Evolutionary conservation across 2,329 filamentous ascomycete species (phyloP), one percentile per base, ranked within the genome.

Genomic region (Dactylella cylindrospora): DNA sequence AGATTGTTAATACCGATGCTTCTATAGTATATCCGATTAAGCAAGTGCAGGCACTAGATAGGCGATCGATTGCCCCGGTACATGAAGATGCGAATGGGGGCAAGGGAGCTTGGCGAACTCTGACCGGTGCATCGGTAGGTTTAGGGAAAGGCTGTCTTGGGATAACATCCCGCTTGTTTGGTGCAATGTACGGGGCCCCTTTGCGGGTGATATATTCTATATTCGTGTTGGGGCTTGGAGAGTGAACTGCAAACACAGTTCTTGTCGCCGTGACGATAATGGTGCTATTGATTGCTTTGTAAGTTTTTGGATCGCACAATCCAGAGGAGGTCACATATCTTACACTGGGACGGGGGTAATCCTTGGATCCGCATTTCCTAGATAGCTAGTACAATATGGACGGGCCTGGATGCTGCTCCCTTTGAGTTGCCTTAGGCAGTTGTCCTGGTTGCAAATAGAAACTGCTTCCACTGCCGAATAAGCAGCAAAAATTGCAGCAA

Each of bases 21-120:
- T 53, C 39, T 10, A 25, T 36, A 1, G 62, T 62, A 15, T 46
- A 35, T 25, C 62, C 62, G 13, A 65, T 50, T 10, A 61, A 23
- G 32, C 62, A 65, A 7, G 62, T 62, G 19, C 62, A 65, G n/a
- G 62, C 62, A 36, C 62, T 65, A n/a, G 54, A 61, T 26, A 65
- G 10, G 10, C 62, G 57, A 20, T 53, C 51, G 10, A 45, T 41
- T 7, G 33, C 35, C 3, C 45, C 49, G 3, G 49, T 40, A 25
- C 62, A 65, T 2, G 49, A 54, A 9, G 62, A 65, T 2, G 55
- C 54, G 19, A 50, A 50, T 3, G 49, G 10, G 25, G 55, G 62
- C 26, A 49, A 23, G 6, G 7, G 7, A 5, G 62, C 55, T 28
- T 62, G 62, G 20, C 55, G 54, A 7, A 23, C 23, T n/a, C 36